Evolutionary conservation across 352 stramenopile species (phyloP), one percentile per base, ranked within the genome.

Genomic region (Pythium coloratum): DNA sequence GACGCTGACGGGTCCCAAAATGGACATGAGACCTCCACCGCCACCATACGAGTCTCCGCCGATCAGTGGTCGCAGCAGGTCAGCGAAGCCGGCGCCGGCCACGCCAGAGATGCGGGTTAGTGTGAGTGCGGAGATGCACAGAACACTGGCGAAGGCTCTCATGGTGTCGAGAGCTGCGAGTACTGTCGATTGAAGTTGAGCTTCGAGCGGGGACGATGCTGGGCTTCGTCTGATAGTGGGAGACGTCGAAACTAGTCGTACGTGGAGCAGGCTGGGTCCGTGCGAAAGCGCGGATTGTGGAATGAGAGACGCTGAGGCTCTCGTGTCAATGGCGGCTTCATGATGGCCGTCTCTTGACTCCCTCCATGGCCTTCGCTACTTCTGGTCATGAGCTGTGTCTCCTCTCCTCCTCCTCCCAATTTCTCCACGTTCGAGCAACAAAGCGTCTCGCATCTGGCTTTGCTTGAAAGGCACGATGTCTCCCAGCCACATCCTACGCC

Each of bases 1-100:
- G 56, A 62, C 20, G 26, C 51, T 62, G 20, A 53, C 20, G 3
- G 56, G 56, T 1, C 56, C 56, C 1, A 62, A 8, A 9, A 30
- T 26, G 3, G 56, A 49, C 12, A 24, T 36, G 20, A 62, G 44
- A 26, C 8, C 44, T 7, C 44, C 16, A 16, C 44, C 44, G n/a
- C n/a, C 44, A 26, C 44, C 26, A 2, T 50, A 2, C 7, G 2
- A 5, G 13, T 26, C 56, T 12, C 56, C 34, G 40, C 56, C 56
- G 26, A 62, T 38, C 13, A 62, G 14, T 16, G 55, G 55, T 26
- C 34, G 26, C 3, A 42, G 20, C 4, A 55, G 40, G 30, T 30
- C 40, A 16, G 36, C 56, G 20, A 55, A 62, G 18, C 56, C 28
- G 4, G 47, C 36, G 9, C 20, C 40, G 2, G 36, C 3, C 3